phyloP scores from a whole-genome alignment of 306 rosid genomes.

The Trifolium dubium region DNA sequence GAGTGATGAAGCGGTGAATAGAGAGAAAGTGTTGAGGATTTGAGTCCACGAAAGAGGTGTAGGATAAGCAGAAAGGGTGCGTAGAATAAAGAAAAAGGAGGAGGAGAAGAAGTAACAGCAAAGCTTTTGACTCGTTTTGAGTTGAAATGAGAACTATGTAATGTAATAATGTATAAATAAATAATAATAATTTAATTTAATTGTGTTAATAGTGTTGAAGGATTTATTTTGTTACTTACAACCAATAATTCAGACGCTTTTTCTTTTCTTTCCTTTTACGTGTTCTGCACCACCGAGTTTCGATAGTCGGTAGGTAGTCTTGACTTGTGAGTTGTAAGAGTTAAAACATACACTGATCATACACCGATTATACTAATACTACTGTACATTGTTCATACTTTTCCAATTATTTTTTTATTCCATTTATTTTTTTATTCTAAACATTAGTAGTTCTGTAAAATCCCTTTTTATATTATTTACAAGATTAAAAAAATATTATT shows the following conservation, averaged over 20 bases:
- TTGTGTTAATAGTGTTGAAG: not conserved
- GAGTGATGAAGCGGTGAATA: constrained; percentile 9
- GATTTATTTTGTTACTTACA: not conserved
- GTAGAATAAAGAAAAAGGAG: constrained; percentile 48
- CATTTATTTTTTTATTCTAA: too few relatives aligned
- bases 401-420: too few relatives aligned
- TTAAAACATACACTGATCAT: not conserved
- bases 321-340: constrained; percentile 40
- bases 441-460: too few relatives aligned
- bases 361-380: too few relatives aligned
- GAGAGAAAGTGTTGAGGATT: constrained; percentile 42
- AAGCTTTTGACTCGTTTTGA: constrained; percentile 48
- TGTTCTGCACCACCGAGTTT: constrained; percentile 37
- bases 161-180: too few relatives aligned
- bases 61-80: constrained; percentile 56
- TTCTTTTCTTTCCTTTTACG: constrained; percentile 23
- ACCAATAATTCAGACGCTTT: not conserved
- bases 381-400: too few relatives aligned
- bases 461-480: too few relatives aligned
- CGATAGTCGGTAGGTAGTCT: constrained; percentile 26
- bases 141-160: constrained; percentile 24
- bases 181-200: not conserved
- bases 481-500: too few relatives aligned
- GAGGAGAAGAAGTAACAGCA: not conserved
- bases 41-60: constrained; percentile 46